phyloP scores from a whole-genome alignment of 75 land plant species.

The Selaginella tamariscina region DNA sequence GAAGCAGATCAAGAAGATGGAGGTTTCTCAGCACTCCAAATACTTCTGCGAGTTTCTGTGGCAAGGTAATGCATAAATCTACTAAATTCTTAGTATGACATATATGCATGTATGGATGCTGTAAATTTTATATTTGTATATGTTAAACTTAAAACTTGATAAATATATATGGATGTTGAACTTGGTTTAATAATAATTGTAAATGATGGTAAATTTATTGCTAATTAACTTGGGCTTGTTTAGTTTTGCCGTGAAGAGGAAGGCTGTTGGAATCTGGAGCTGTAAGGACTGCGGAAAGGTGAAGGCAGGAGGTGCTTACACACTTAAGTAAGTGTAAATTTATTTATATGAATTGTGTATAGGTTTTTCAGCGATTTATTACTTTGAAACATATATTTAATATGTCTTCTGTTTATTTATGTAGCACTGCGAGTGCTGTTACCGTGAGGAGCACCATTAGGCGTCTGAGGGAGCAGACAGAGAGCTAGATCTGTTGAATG shows the following conservation, averaged over 20 bases:
- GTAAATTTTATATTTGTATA: too few species aligned
- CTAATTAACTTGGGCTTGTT: not conserved
- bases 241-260: constrained; percentile 78
- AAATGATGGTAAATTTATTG: too few species aligned
- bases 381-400: not conserved
- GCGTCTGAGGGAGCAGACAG: constrained; percentile 71
- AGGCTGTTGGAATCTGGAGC: constrained; percentile 79
- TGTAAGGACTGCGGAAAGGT: constrained; percentile 83
- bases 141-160: too few species aligned
- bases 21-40: constrained; percentile 68
- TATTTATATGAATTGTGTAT: not conserved
- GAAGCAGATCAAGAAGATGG: constrained; percentile 81
- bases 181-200: too few species aligned
- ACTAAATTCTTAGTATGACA: too few species aligned
- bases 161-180: not conserved
- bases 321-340: constrained; percentile 45
- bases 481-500: too few species aligned
- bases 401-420: constrained; percentile 12
- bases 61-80: constrained; percentile 36
- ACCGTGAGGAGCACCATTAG: constrained; percentile 81
- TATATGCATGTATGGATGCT: too few species aligned
- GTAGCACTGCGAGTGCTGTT: constrained; percentile 75
- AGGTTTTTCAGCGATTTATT: not conserved
- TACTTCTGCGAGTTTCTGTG: constrained; percentile 80
- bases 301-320: constrained; percentile 78